phyloP scores from a whole-genome alignment of 225 moss, liverwort and hornwort genomes.

The Ulota crispa region DNA sequence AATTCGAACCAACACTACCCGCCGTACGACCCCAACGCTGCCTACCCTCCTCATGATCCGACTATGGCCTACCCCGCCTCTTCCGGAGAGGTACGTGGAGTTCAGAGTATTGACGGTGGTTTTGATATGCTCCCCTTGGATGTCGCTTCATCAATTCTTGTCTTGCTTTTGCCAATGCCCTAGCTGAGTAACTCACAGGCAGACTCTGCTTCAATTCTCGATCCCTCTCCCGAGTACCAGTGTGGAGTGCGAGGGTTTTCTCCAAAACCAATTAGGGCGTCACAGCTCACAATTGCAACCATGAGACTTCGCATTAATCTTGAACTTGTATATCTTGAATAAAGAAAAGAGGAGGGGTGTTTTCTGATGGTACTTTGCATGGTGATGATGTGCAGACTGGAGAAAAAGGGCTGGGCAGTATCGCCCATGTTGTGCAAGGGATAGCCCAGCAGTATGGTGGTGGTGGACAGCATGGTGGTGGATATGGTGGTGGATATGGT shows the following conservation, averaged over 20 bases:
- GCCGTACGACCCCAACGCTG: neutral
- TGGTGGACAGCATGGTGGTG: conserved; percentile 19
- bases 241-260: neutral
- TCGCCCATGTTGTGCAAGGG: conserved; percentile 25
- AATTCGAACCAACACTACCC: conserved; percentile 22
- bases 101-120: neutral
- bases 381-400: conserved; percentile 27
- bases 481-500: neutral
- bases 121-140: neutral
- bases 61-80: neutral
- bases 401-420: conserved; percentile 32
- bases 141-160: neutral
- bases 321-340: neutral
- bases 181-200: neutral
- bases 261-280: neutral
- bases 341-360: too few relatives aligned
- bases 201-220: neutral
- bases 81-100: conserved; percentile 25
- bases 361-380: neutral
- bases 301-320: neutral
- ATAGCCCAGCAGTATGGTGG: conserved; percentile 32
- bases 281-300: neutral
- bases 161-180: neutral
- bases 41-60: conserved; percentile 1
- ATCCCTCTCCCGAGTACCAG: neutral